Evolutionary conservation across 768 basidiomycete genomes (phyloP).

Genomic region (Cyclocybe cylindracea): DNA sequence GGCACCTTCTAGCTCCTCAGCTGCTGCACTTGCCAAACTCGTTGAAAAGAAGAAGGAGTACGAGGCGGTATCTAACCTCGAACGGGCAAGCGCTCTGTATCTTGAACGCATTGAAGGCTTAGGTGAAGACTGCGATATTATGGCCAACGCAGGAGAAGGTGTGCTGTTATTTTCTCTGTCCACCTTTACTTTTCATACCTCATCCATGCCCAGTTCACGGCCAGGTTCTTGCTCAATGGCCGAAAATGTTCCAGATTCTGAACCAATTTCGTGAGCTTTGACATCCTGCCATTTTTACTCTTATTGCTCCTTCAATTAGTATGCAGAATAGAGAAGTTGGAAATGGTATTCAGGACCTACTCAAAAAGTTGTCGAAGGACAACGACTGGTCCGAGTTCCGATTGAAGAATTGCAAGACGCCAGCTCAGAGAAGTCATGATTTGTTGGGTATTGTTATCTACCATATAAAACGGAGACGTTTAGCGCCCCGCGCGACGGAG

Average conservation of each 20-base stretch:
- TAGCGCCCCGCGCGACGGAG: too few species aligned
- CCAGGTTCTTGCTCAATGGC: slow-evolving; percentile 79
- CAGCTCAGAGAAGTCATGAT: slow-evolving; percentile 18
- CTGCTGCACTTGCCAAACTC: slow-evolving; percentile 56
- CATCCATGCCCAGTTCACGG: slow-evolving; percentile 56
- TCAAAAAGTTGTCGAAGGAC: slow-evolving; percentile 36
- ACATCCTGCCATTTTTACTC: neutral
- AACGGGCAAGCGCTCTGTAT: slow-evolving; percentile 62
- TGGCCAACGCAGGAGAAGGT: slow-evolving; percentile 80
- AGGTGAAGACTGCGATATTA: slow-evolving; percentile 71
- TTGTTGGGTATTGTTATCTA: too few species aligned
- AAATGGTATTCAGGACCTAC: slow-evolving; percentile 12
- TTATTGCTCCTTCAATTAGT: slow-evolving; percentile 36
- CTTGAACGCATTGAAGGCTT: slow-evolving; percentile 68
- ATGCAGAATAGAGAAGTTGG: slow-evolving; percentile 30
- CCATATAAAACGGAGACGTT: too few species aligned
- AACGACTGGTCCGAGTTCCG: slow-evolving; percentile 73
- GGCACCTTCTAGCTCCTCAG: slow-evolving; percentile 38
- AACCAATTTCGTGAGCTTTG: slow-evolving; percentile 60
- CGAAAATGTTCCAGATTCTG: slow-evolving; percentile 80
- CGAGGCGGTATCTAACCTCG: slow-evolving; percentile 73
- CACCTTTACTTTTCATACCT: neutral
- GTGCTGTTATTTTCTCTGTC: slow-evolving; percentile 8
- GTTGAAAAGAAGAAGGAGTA: slow-evolving; percentile 81
- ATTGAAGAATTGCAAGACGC: slow-evolving; percentile 60